phyloP scores from a whole-genome alignment of 352 stramenopile species.

The Globisporangium spinosum region DNA sequence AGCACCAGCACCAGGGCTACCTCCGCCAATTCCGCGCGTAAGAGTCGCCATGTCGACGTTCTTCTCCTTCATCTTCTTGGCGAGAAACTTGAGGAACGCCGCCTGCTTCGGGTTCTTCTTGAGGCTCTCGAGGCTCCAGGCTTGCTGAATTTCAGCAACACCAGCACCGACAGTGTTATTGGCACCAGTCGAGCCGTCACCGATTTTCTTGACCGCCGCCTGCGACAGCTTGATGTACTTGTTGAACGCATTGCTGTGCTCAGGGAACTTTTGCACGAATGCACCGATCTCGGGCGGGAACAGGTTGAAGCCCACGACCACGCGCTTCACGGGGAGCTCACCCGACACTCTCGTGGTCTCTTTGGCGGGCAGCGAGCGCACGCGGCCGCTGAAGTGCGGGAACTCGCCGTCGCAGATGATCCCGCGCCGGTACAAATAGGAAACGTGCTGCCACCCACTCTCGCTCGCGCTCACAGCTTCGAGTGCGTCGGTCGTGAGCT shows the following conservation, averaged over 20 bases:
- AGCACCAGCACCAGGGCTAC: neutral
- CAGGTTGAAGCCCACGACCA: conserved; percentile 75
- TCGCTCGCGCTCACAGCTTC: conserved; percentile 29
- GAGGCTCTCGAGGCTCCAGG: conserved; percentile 53
- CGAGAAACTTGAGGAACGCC: conserved; percentile 58
- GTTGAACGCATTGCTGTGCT: conserved; percentile 70
- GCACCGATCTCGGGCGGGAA: conserved; percentile 64
- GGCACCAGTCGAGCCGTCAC: conserved; percentile 15
- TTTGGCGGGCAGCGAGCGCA: conserved; percentile 36
- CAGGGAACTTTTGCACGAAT: conserved; percentile 55
- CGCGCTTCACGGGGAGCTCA: conserved; percentile 37
- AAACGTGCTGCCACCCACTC: conserved; percentile 36
- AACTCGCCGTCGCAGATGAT: conserved; percentile 72
- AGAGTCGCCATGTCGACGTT: conserved; percentile 9
- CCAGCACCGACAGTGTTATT: neutral
- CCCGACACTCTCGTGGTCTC: neutral
- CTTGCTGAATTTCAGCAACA: conserved; percentile 5
- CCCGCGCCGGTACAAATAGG: conserved; percentile 53
- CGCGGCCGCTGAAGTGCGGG: conserved; percentile 60
- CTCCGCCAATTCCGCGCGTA: neutral
- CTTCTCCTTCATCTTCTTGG: conserved; percentile 56
- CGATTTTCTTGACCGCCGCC: conserved; percentile 43
- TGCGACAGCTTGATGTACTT: conserved; percentile 73
- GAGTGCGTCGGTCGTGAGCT: conserved; percentile 46
- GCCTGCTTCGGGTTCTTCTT: conserved; percentile 59